These are phyloP conservation scores for Metschnikowia santaceciliae DNA, from an alignment of 805 yeast genomes.

Conservation along the genomic window DNA sequence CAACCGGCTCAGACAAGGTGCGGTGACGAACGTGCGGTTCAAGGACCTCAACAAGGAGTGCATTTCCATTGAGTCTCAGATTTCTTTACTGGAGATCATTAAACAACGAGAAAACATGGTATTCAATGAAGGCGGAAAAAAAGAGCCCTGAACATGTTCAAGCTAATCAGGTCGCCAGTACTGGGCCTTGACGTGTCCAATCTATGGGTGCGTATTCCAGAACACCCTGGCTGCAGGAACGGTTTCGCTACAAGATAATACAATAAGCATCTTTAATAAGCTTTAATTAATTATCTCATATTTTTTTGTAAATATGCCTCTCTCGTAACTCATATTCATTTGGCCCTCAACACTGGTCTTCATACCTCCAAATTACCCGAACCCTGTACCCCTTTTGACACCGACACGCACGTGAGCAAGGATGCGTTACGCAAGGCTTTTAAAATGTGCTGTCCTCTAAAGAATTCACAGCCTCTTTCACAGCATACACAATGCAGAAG, in stretches of 20 bases:
- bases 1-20: constrained; percentile 12
- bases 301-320: too few species aligned
- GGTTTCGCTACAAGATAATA: too few species aligned
- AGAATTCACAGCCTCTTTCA: background rate
- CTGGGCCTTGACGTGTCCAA: too few species aligned
- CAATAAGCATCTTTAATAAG: too few species aligned
- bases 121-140: too few species aligned
- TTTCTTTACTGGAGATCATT: background rate
- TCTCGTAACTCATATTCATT: background rate
- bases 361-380: too few species aligned
- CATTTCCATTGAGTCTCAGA: constrained; percentile 11
- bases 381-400: background rate
- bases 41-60: constrained; percentile 19
- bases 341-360: too few species aligned
- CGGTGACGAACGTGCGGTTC: constrained; percentile 19
- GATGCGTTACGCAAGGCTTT: background rate
- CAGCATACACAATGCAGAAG: background rate
- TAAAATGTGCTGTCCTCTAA: background rate
- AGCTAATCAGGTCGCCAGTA: too few species aligned
- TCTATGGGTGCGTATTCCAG: too few species aligned
- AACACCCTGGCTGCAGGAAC: too few species aligned
- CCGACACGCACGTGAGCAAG: background rate
- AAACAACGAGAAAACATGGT: background rate
- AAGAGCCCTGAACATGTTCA: too few species aligned
- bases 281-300: too few species aligned